These are phyloP conservation scores for Metarhizium sp. DNA, from an alignment of 2,329 filamentous ascomycete species.

Conservation along the genomic window DNA sequence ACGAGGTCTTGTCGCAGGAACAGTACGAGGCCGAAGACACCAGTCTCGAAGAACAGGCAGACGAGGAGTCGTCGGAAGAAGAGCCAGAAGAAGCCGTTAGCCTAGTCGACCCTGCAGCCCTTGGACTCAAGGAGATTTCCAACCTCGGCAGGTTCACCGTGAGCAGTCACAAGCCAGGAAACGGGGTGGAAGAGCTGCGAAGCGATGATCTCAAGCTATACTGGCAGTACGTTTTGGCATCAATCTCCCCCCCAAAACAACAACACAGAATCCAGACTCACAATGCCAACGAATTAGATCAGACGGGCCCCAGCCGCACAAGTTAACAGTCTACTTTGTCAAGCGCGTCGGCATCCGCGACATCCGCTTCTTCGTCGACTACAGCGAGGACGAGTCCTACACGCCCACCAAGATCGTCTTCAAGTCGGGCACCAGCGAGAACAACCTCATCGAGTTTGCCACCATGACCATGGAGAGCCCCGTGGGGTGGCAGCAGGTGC, in stretches of 20 bases:
- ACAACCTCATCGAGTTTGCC: conserved; percentile 83
- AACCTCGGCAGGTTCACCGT: conserved; percentile 78
- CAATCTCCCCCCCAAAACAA: neutral
- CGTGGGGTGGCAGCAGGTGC: conserved; percentile 83
- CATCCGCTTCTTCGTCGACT: conserved; percentile 81
- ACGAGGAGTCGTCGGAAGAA: conserved; percentile 23
- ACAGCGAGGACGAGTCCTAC: conserved; percentile 88
- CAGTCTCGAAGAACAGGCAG: conserved; percentile 15
- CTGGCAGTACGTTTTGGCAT: conserved; percentile 55
- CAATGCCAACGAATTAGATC: conserved; percentile 40
- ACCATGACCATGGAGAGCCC: conserved; percentile 71
- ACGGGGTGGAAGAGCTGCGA: conserved; percentile 66
- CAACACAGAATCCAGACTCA: neutral
- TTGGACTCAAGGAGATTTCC: conserved; percentile 69
- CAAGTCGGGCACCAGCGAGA: conserved; percentile 79
- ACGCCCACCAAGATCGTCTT: conserved; percentile 90
- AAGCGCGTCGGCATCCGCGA: conserved; percentile 71
- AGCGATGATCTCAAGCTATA: conserved; percentile 63
- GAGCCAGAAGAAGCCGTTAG: conserved; percentile 26
- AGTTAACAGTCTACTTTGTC: conserved; percentile 77
- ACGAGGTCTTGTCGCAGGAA: conserved; percentile 18
- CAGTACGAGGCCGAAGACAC: conserved; percentile 22
- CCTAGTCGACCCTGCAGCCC: conserved; percentile 44
- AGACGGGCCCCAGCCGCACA: conserved; percentile 75
- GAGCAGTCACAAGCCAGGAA: conserved; percentile 71